Base-by-base conservation (phyloP, 192 early-diverging fungal species). In the Coemansia sp. region DNA sequence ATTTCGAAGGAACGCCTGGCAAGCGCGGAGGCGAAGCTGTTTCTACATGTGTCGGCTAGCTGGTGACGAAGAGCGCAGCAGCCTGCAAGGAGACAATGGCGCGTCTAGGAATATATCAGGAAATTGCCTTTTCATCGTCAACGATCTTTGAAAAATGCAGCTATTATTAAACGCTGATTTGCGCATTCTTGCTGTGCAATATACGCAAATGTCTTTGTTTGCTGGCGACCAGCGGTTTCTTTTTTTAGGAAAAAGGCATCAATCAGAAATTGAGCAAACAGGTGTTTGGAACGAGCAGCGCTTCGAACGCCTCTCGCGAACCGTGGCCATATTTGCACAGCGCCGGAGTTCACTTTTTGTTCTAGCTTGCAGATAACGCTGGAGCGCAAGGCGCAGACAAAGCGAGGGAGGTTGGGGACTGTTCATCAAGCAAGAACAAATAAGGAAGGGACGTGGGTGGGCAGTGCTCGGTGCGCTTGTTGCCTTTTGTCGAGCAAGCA, bases 331-430 rank as follows among this genome's bases (percentile, higher is more conserved):
- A 54, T 54, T 54, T 54, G 52, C 52, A 4, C 52, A 42, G 39
- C 39, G 14, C 3, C 14, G 8, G 3, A 42, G 16, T 10, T 18
- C 16, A 18, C 1, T 18, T 16, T 42, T 42, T 42, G 6, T 10
- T 18, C 14, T 16, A 4, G 3, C 14, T 10, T 29, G 28, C 6
- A 19, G 8, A 32, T 6, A 54, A 19, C 28, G 28, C 25, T 54
- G 25, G 52, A 30, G 52, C 52, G 52, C 14, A 11, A 1, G 25
- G n/a, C 52, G 27, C 27, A 54, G 52, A 54, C 52, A 54, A 59
- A 29, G 66, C 59, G 54, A 47, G 28, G 52, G 52, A 54, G 52
- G 19, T 29, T 54, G 52, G 52, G 52, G 52, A 54, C 28, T 29
- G 27, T 54, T 54, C 27, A 18, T 29, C 28, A 13, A 54, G 52